Evolutionary conservation across 495 filamentous ascomycete species (phyloP), one percentile per base, ranked within the genome.

Genomic region (Hypoxylon perforatum): DNA sequence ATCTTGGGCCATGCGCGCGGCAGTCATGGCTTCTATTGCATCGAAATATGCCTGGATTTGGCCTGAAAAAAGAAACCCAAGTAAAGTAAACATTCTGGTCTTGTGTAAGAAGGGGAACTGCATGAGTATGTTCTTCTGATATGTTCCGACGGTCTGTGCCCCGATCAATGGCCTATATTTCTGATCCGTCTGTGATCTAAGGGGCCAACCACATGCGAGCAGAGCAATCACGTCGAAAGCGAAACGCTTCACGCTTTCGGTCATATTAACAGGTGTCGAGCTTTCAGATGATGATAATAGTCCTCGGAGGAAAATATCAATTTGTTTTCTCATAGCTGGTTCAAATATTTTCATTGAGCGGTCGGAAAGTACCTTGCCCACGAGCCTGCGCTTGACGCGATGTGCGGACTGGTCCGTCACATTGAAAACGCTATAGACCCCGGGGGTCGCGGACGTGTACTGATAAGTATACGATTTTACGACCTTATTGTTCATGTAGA

Each of bases 401-500:
- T 73, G 70, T 2, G 2, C 22, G 3, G 19, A 14, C n/a, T 22
- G 35, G 17, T 73, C 62, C 5, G 47, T 4, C 1, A 48, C 61
- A 15, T 42, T 67, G 42, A 66, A 59, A 4, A 64, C 22, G 51
- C 53, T 59, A 0, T 28, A 19, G 1, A 56, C 36, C 10, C 22
- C 19, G 11, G 48, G n/a, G 3, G 25, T 28, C 41, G 23, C n/a
- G 1, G 50, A 14, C 3, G 51, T 67, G 17, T 38, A 22, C 14
- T 9, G 8, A 17, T 67, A 62, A 3, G 47, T 39, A 10, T 62
- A 79, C 1, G 77, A 77, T 15, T 63, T 70, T 63, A 84, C 84
- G 48, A 84, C 81, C 28, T 77, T 54, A 0, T 78, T 74, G 66
- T 85, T 86, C 46, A 71, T 67, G 15, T 83, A 80, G 44, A 85